Evolutionary conservation across 805 yeast species (phyloP), one percentile per base, ranked within the genome.

Genomic region (Suhomyces sp.): DNA sequence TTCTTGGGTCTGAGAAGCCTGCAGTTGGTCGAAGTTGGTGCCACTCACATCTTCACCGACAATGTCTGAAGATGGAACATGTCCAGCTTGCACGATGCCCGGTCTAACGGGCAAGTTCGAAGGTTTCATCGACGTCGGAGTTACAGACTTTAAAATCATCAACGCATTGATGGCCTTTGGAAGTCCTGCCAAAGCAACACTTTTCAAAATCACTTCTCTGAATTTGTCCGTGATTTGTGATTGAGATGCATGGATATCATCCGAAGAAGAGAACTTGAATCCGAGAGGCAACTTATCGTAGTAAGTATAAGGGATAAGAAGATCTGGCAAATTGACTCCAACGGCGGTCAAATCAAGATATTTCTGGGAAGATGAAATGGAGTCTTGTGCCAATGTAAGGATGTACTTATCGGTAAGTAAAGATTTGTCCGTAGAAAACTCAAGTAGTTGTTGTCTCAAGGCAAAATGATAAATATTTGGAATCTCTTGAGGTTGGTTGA

Each of bases 131-230:
- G 47, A 48, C 3, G 60, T 51, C 5, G 96, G 95, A 0, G 95
- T 85, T 1, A 69, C 78, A 18, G 72, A 72, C 40, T 76, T 77
- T 38, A 88, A 64, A 12, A 70, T 67, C 48, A 76, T 81, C 50
- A 90, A 60, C 1, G 95, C 74, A 56, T 88, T 90, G 56, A 90
- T 90, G 2, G 88, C 76, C 47, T 81, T 81, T 1, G 97, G 97
- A 10, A 88, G 67, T 0, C 97, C 97, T 11, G 80, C 77, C 29
- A 90, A 62, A 0, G 95, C 95, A 0, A 83, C 73, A 3, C 87
- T 70, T 52, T 88, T 90, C 50, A 90, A 62, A 3, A 90, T 62
- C 6, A 88, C 80, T 50, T 90, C 97, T 40, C 95, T 68, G 35
- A 83, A 65, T 46, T 82, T 76, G 25, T 68, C 65, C 0, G 90